Conservation (phyloP, 2,329 filamentous ascomycete genomes). For the Immersiporthe knoxdaviesiana region DNA sequence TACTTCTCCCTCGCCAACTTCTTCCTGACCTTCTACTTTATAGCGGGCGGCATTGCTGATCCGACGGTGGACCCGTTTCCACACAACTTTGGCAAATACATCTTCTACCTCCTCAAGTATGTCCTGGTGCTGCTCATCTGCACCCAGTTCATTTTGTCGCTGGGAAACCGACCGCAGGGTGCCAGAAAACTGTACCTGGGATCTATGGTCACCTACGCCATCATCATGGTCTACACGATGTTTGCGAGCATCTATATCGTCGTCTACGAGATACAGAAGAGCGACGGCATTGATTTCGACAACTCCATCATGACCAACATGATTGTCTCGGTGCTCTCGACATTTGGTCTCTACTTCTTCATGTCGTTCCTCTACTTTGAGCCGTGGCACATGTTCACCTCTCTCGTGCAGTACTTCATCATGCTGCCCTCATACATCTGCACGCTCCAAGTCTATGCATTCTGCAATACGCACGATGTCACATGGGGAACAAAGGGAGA, state of each 20-base stretch:
- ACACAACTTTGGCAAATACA: conserved; percentile 78
- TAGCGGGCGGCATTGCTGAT: conserved; percentile 87
- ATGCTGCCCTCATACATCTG: conserved; percentile 94
- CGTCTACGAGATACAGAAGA: conserved; percentile 71
- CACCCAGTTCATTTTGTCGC: conserved; percentile 93
- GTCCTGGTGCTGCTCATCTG: conserved; percentile 84
- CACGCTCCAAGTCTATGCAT: conserved; percentile 96
- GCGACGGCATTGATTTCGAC: conserved; percentile 62
- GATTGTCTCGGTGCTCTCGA: conserved; percentile 86
- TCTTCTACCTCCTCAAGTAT: conserved; percentile 88
- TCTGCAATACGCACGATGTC: conserved; percentile 98
- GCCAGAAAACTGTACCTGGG: conserved; percentile 87
- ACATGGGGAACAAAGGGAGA: conserved; percentile 99
- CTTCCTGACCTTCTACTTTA: conserved; percentile 98
- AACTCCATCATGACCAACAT: conserved; percentile 95
- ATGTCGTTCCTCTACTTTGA: conserved; percentile 97
- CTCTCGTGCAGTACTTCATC: conserved; percentile 86
- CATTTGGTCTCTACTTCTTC: conserved; percentile 90
- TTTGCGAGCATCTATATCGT: conserved; percentile 91
- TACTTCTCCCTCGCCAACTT: conserved; percentile 99
- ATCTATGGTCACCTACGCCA: conserved; percentile 84
- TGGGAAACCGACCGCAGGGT: conserved; percentile 95
- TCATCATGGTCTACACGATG: conserved; percentile 96
- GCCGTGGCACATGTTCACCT: conserved; percentile 99
- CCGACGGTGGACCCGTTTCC: conserved; percentile 85